Percentiles rank a stretch among this genome's conserved stretches.
phyloP scores from a whole-genome alignment of 2,329 filamentous ascomycete species.

The Ceratocystis destructans region DNA sequence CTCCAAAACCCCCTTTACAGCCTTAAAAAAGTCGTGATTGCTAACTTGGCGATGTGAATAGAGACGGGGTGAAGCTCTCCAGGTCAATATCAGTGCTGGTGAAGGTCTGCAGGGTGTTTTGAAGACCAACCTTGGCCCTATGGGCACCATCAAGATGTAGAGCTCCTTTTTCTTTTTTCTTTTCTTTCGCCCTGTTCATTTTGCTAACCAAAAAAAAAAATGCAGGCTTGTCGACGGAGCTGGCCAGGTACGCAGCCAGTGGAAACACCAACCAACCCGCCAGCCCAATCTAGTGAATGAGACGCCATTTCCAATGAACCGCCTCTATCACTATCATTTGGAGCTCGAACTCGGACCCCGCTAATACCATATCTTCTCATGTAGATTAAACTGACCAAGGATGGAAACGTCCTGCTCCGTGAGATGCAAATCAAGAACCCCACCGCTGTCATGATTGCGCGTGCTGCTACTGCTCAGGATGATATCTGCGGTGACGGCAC shows the following conservation, averaged over 20 bases:
- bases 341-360: constrained; percentile 22
- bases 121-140: constrained; percentile 87
- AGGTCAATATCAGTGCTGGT: constrained; percentile 92
- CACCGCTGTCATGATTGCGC: constrained; percentile 72
- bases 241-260: constrained; percentile 42
- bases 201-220: constrained; percentile 23
- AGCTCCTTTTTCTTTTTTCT: constrained; percentile 9
- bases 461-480: constrained; percentile 89
- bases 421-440: constrained; percentile 96
- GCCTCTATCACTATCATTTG: not conserved
- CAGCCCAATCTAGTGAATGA: not conserved
- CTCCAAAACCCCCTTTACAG: not conserved
- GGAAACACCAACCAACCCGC: constrained; percentile 21
- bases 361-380: constrained; percentile 4
- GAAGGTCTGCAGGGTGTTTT: constrained; percentile 89
- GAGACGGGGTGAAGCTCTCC: constrained; percentile 92
- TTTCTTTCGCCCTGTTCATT: not conserved
- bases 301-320: not conserved
- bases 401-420: constrained; percentile 73
- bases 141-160: constrained; percentile 93
- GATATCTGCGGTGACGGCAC: constrained; percentile 98
- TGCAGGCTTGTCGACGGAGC: constrained; percentile 54
- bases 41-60: constrained; percentile 28
- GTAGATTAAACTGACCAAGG: constrained; percentile 96
- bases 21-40: constrained; percentile 8